Base-by-base conservation (phyloP, 805 yeast species). In the Candida pseudoglaebosa region DNA sequence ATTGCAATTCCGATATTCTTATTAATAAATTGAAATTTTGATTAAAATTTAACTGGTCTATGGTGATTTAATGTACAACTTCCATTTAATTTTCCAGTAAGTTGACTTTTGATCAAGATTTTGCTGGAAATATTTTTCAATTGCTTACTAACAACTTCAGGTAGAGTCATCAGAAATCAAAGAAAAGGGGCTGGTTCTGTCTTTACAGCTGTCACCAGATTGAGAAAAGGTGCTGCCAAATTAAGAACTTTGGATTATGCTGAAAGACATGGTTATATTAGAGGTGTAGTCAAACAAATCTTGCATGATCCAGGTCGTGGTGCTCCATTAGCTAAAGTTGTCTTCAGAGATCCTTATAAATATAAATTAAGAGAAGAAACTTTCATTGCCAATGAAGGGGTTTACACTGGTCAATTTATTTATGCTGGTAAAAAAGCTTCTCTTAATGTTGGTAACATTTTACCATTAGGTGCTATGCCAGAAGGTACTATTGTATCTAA, bases 101-200 rank as follows among this genome's bases (percentile, higher is more conserved):
- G n/a, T n/a, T n/a, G n/a, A n/a, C n/a, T n/a, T n/a, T n/a, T n/a
- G n/a, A n/a, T n/a, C n/a, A n/a, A n/a, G n/a, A n/a, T n/a, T n/a
- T n/a, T n/a, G n/a, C n/a, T n/a, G n/a, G n/a, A n/a, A n/a, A n/a
- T n/a, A n/a, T n/a, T n/a, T n/a, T n/a, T n/a, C n/a, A n/a, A n/a
- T n/a, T n/a, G n/a, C n/a, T 4, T 39, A 44, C 44, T 41, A 39
- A 46, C 44, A 35, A 10, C 26, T 22, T 61, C 62, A 81, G 96
- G 96, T 86, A 88, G 98, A 84, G 99, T 93, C 79, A 93, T 93
- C 82, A 95, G 99, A 80, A 93, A 93, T 84, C 99, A 93, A 84
- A 90, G 99, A 89, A 93, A 93, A 82, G 98, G 98, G 85, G 96
- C 96, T 76, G 98, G 99, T 71, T 91, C 98, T 67, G 89, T 93